Evolutionary conservation across 345 rosid genomes (phyloP), one percentile per base, ranked within the genome.

Genomic region (Moricandia moricandioides): DNA sequence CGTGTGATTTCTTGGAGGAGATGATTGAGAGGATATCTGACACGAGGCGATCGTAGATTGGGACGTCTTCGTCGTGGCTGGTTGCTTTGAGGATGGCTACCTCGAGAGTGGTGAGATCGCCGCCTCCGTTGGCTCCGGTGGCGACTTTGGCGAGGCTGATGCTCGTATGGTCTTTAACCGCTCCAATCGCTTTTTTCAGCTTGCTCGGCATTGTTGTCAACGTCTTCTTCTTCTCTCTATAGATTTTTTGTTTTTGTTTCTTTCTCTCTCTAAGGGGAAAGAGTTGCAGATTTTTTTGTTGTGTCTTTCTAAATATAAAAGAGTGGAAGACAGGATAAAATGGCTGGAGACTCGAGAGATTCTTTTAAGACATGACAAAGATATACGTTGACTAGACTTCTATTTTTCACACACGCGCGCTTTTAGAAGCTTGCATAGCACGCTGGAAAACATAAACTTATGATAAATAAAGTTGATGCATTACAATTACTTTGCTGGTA

Each of bases 151-250:
- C 97, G 14, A 95, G 78, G 83, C 94, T 84, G 1, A 92, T 92
- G 88, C 97, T 92, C 3, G 99, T 95, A 2, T 90, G 88, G 62
- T 92, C 99, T 66, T 95, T 95, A 37, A 95, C 93, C 39, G 90
- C 93, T 34, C 90, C 97, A 7, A 95, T 80, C 10, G 96, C 99
- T 62, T 87, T 95, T 79, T 85, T 85, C 0, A 95, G 75, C 84
- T 88, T 94, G 91, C 96, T 90, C 31, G 97, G 91, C 97, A 91
- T 91, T 78, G 40, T 59, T 8, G 52, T 43, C 27, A 45, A 8
- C 29, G 27, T 52, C 56, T 34, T 64, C 54, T 33, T 56, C 52
- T 14, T 37, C 56, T 49, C 61, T 21, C 67, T 67, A 21, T 57
- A 10, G 1, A 12, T 12, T 14, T 11, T 64, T 39, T 6, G 33